Base-by-base conservation (phyloP, 805 yeast genomes). In the Tetrapisispora iriomotensis region DNA sequence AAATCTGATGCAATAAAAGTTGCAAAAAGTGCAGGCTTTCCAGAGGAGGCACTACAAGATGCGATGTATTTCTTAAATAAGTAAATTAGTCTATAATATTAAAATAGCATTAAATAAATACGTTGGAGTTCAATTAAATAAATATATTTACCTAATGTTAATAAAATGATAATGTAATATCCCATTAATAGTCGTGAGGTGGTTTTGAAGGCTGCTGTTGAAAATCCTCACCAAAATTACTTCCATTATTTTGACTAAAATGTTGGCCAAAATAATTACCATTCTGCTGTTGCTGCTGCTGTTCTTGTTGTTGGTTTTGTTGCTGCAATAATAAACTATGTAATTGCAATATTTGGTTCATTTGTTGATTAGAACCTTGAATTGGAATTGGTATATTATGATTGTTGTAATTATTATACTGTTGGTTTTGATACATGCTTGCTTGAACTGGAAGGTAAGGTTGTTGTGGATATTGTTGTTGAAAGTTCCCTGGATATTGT, bases 1-100 rank as follows among this genome's bases (percentile, higher is more conserved):
- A 71, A 77, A 44, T 82, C 94, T 0, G 82, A 80, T 55, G 95
- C 94, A 1, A 57, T 84, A 10, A 76, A 74, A 39, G 81, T 84
- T 9, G 95, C 95, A 0, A 68, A 71, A 49, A 60, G 77, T 51
- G 94, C 95, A 0, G 94, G 94, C 0, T 80, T 84, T 46, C 95
- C 95, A 0, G 45, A 46, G 7, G 55, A 58, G 3, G 85, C 86
- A 1, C 49, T 85, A 14, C 44, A 59, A 1, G 60, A 67, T 28
- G 94, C 94, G 13, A 21, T 21, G 14, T 5, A 3, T 6, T 18
- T 31, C 21, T 22, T 38, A 27, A 33, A 10, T 33, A 15, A 17
- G 8, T 17, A 17, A 18, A 13, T 13, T 13, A 6, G 12, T 13
- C n/a, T 6, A 25, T 25, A 6, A 5, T 6, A 6, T 25, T 6